Base-by-base conservation (phyloP, 352 stramenopile species). In the Globisporangium ultimum region DNA sequence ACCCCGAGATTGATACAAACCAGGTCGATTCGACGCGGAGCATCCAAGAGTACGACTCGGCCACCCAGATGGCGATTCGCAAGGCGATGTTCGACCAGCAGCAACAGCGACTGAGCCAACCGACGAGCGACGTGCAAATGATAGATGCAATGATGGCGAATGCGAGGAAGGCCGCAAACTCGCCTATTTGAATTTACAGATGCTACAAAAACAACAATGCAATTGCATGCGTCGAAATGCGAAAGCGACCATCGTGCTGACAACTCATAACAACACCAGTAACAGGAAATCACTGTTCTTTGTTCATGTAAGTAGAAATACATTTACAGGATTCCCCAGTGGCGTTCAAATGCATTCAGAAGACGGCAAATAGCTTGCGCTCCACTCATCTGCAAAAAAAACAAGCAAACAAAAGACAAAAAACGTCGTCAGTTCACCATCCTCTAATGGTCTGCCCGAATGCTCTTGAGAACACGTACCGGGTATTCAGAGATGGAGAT, bases 401-500 rank as follows among this genome's bases (percentile, higher is more conserved):
- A n/a, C n/a, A n/a, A n/a, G n/a, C n/a, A n/a, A n/a, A 34, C 50
- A 40, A 2, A 57, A 4, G 13, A 4, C 0, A 48, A 17, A n/a
- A 24, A 57, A 34, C 46, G 21, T 17, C n/a, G 38, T 46, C 11
- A 41, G 50, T 51, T 28, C 1, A 43, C 11, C 7, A 61, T 20
- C 21, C 28, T 36, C 28, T 10, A 36, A 36, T 5, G 5, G 9
- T 36, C 28, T 10, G 21, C 34, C 15, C 14, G 32, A 51, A 15
- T n/a, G 22, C 18, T 18, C 0, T 38, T 12, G 6, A 49, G 20
- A 17, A 32, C 20, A 51, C 63, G 52, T 67, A 95, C 74, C 52
- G 97, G 96, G 88, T 99, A 99, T 72, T 99, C 95, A 21, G 91
- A 98, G 60, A 99, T 96, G 47, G 90, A 98, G 55, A 99, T 90